Conservation (phyloP, 805 yeast species). For the Yamadazyma takamatsuzukensis region DNA sequence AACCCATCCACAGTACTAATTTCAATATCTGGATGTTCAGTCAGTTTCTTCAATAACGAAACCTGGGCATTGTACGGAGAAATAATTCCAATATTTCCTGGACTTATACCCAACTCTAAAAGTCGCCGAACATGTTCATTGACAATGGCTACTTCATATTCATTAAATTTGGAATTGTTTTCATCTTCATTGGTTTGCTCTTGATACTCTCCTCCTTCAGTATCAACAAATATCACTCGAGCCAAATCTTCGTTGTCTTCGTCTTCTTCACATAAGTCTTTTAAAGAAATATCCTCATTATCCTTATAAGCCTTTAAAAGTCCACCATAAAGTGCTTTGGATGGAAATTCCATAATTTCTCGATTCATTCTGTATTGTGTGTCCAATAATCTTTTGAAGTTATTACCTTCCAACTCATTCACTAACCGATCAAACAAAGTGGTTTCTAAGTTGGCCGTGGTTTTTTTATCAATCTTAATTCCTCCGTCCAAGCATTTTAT, state of each 20-base stretch:
- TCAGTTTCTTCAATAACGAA: constrained; percentile 45
- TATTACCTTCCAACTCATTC: constrained; percentile 34
- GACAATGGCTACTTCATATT: constrained; percentile 68
- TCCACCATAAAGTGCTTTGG: constrained; percentile 59
- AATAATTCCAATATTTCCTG: constrained; percentile 71
- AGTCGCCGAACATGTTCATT: constrained; percentile 52
- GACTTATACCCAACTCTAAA: constrained; percentile 48
- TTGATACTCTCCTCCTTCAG: constrained; percentile 82
- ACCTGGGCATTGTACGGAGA: constrained; percentile 93
- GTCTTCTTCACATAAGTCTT: constrained; percentile 45
- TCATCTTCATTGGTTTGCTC: constrained; percentile 45
- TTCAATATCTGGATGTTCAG: constrained; percentile 50
- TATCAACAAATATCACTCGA: constrained; percentile 80
- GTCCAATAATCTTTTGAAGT: constrained; percentile 57
- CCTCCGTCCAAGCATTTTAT: constrained; percentile 50
- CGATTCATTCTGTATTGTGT: constrained; percentile 87
- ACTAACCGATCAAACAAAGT: constrained; percentile 84
- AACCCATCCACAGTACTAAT: constrained; percentile 93
- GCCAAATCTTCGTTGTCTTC: constrained; percentile 52
- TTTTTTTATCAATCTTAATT: constrained; percentile 24
- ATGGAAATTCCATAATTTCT: constrained; percentile 75
- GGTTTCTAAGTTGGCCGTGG: constrained; percentile 47
- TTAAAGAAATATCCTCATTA: constrained; percentile 50
- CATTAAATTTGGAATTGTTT: constrained; percentile 62
- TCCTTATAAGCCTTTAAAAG: constrained; percentile 58